Conservation (phyloP, 108 stramenopile genomes). For the Chaetoceros muelleri region DNA sequence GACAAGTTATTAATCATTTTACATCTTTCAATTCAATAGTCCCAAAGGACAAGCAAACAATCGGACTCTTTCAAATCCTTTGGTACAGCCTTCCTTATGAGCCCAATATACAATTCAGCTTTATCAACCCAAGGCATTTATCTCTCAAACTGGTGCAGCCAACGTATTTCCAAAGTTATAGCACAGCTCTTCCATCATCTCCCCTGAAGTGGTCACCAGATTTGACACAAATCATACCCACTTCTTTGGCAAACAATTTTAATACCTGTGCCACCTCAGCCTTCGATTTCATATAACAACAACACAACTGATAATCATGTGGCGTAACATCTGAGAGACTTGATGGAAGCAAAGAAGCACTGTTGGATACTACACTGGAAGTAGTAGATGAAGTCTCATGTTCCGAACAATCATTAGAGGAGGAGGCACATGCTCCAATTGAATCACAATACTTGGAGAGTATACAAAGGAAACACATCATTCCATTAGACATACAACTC, state of each 20-base stretch:
- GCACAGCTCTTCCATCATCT: constrained; percentile 4
- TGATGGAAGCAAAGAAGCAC: background rate
- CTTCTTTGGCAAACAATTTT: constrained; percentile 12
- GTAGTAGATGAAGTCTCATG: constrained; percentile 9
- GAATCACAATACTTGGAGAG: constrained; percentile 9
- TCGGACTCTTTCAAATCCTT: constrained; percentile 20
- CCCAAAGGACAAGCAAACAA: too few relatives aligned
- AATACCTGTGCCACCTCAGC: constrained; percentile 8
- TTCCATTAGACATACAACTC: constrained; percentile 15
- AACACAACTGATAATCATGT: background rate
- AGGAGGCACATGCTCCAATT: background rate
- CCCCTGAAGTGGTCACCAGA: constrained; percentile 4
- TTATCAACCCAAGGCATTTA: too few relatives aligned
- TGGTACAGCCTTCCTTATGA: too few relatives aligned
- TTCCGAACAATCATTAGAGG: constrained; percentile 15
- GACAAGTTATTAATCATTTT: constrained; percentile 22
- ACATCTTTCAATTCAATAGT: constrained; percentile 21
- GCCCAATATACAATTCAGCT: too few relatives aligned
- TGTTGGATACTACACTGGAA: background rate
- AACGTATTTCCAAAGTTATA: constrained; percentile 11
- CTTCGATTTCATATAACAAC: constrained; percentile 10
- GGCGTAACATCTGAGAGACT: background rate
- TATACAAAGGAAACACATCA: constrained; percentile 8
- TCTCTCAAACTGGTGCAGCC: constrained; percentile 17
- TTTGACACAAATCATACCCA: constrained; percentile 5